phyloP scores from a whole-genome alignment of 2,329 filamentous ascomycete genomes.

The Verticillium alfalfae region DNA sequence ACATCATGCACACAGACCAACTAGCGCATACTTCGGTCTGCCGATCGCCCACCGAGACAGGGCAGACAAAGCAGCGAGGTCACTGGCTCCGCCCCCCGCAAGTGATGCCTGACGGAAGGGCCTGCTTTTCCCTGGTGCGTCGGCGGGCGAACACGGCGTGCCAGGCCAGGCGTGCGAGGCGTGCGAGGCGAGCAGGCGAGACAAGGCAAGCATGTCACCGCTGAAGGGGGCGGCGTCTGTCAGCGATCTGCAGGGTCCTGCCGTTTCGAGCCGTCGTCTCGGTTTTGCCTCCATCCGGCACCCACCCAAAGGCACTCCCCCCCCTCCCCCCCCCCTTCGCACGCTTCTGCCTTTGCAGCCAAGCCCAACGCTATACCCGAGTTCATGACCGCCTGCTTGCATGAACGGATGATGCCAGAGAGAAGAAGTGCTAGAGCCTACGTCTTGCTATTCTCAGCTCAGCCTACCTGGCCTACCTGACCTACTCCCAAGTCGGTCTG shows the following conservation, averaged over 20 bases:
- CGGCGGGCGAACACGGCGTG: no score
- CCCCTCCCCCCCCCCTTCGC: background rate
- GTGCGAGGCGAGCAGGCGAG: background rate
- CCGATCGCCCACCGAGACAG: background rate
- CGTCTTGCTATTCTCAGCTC: no score
- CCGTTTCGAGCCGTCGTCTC: constrained; percentile 4
- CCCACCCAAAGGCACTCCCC: background rate
- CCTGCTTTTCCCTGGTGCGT: no score
- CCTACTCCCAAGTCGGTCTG: no score
- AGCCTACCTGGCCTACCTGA: no score
- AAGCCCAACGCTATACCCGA: background rate
- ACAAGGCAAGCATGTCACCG: background rate
- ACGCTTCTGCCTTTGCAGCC: background rate
- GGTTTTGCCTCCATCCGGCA: background rate
- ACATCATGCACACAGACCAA: background rate
- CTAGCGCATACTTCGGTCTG: background rate
- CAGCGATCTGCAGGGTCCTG: constrained; percentile 13
- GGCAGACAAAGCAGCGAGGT: background rate
- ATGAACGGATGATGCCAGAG: no score
- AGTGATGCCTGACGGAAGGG: no score
- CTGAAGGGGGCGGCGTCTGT: background rate
- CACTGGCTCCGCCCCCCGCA: background rate
- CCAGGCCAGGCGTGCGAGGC: background rate
- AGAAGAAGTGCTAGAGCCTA: no score
- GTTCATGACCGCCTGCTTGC: background rate